Evolutionary conservation across 163 green algal species (phyloP), one percentile per base, ranked within the genome.

Genomic region (Chlorella variabilis): DNA sequence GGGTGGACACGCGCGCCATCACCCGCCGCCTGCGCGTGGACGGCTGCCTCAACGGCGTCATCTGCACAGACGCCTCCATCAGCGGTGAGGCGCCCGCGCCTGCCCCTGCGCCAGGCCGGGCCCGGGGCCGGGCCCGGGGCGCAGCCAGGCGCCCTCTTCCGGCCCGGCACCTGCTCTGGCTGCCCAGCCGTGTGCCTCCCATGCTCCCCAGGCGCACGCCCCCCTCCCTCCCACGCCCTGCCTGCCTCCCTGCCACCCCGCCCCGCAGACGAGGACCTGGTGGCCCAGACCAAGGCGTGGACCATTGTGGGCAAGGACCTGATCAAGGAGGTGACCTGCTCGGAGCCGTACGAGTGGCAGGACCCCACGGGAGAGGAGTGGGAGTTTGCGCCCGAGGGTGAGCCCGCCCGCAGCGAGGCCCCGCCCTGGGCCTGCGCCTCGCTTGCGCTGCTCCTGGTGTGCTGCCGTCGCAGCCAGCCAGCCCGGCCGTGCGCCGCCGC

Each of bases 271-370:
- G 94, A 91, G 34, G 91, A 99, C 80, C 91, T 99, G n/a, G 76
- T 97, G 25, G 82, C 82, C 29, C 92, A 91, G 88, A 91, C 95
- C 36, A 96, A 96, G 85, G 78, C 71, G 13, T 99, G 94, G 92
- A 96, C 86, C 82, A 99, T 99, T 83, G 93, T 98, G 42, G 97
- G 97, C 86, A 94, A 97, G 87, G 96, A 99, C 86, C 87, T 99
- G 63, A 95, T 99, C 71, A 89, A 85, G 17, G 89, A 94, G 42
- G 94, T 96, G 77, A 96, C 92, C 2, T 97, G 91, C 85, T 90
- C 81, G 48, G 89, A 97, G 90, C 91, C 92, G 4, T 99, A 99
- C 83, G 91, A 98, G 90, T 99, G 96, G 96, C 91, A 91, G 61
- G 93, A 98, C 71, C 69, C 88, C 71, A 99, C 96, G 13, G 87